Conservation (phyloP, 495 filamentous ascomycete genomes). For the Extremus antarcticus region DNA sequence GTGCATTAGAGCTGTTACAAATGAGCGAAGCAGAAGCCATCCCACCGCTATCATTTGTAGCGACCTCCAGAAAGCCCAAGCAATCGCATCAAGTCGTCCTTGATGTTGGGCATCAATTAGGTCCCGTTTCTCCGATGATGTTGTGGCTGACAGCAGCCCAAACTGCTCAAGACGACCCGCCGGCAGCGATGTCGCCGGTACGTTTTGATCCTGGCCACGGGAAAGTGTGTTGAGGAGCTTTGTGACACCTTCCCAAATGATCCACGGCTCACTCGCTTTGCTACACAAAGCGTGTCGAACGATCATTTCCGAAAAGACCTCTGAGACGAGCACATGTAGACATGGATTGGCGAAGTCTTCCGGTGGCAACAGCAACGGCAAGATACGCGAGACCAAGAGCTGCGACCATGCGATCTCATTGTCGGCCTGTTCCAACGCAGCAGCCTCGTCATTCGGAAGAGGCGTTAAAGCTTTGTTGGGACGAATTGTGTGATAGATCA, state of each 20-base stretch:
- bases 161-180: constrained; percentile 25
- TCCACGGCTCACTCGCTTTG: constrained; percentile 70
- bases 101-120: neutral
- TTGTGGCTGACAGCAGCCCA: constrained; percentile 24
- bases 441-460: constrained; percentile 38
- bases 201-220: neutral
- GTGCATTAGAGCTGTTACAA: constrained; percentile 7
- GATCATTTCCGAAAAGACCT: constrained; percentile 78
- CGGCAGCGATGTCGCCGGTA: neutral
- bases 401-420: constrained; percentile 76
- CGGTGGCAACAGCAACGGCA: constrained; percentile 76
- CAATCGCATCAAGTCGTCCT: neutral
- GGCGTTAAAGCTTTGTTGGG: constrained; percentile 73
- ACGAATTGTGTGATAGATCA: constrained; percentile 68
- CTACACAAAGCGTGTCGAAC: constrained; percentile 66
- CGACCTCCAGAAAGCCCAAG: constrained; percentile 2
- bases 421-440: constrained; percentile 48
- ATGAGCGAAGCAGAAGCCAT: constrained; percentile 5
- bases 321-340: constrained; percentile 66
- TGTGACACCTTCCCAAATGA: constrained; percentile 70
- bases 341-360: constrained; percentile 85
- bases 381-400: constrained; percentile 61
- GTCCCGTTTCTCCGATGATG: neutral
- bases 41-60: constrained; percentile 1
- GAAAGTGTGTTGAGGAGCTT: constrained; percentile 40